phyloP scores from a whole-genome alignment of 495 filamentous ascomycete genomes.

The Penicillium cataractarum region DNA sequence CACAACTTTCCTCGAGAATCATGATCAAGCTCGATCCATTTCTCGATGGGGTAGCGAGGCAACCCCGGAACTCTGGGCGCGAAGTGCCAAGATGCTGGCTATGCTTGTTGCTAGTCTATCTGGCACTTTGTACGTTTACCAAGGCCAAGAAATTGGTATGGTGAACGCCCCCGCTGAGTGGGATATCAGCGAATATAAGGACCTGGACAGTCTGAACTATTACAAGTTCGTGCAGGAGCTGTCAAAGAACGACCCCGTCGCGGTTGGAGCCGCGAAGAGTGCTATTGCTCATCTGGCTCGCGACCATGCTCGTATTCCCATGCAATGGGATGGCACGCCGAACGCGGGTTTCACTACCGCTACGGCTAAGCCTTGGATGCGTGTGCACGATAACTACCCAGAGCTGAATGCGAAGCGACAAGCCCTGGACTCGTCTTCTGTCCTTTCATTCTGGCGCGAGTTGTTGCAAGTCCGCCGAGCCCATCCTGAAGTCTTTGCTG shows the following conservation, averaged over 20 bases:
- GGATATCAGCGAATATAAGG: slow-evolving; percentile 53
- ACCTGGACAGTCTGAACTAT: slow-evolving; percentile 55
- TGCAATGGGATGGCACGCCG: slow-evolving; percentile 59
- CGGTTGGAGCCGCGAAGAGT: slow-evolving; percentile 39
- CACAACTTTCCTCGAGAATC: slow-evolving; percentile 42
- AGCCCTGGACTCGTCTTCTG: slow-evolving; percentile 35
- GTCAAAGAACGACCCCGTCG: slow-evolving; percentile 32
- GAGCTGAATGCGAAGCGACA: slow-evolving; percentile 57
- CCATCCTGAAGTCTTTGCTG: slow-evolving; percentile 47
- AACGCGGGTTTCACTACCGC: slow-evolving; percentile 58
- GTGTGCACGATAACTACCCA: slow-evolving; percentile 56
- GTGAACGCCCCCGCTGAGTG: slow-evolving; percentile 51
- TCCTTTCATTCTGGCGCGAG: slow-evolving; percentile 51
- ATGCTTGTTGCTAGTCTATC: slow-evolving; percentile 53
- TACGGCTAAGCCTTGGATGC: slow-evolving; percentile 58
- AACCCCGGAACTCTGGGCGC: slow-evolving; percentile 44
- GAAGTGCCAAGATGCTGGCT: slow-evolving; percentile 55
- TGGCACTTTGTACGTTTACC: slow-evolving; percentile 59
- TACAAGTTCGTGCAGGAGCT: slow-evolving; percentile 43
- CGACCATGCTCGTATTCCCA: slow-evolving; percentile 64
- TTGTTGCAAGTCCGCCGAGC: slow-evolving; percentile 45
- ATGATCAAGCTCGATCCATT: slow-evolving; percentile 53
- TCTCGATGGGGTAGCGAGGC: slow-evolving; percentile 50
- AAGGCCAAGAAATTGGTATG: slow-evolving; percentile 62
- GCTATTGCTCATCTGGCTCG: slow-evolving; percentile 54